Evolutionary conservation across 2,329 filamentous ascomycete species (phyloP), one percentile per base, ranked within the genome.

Genomic region (Gaeumannomyces tritici): DNA sequence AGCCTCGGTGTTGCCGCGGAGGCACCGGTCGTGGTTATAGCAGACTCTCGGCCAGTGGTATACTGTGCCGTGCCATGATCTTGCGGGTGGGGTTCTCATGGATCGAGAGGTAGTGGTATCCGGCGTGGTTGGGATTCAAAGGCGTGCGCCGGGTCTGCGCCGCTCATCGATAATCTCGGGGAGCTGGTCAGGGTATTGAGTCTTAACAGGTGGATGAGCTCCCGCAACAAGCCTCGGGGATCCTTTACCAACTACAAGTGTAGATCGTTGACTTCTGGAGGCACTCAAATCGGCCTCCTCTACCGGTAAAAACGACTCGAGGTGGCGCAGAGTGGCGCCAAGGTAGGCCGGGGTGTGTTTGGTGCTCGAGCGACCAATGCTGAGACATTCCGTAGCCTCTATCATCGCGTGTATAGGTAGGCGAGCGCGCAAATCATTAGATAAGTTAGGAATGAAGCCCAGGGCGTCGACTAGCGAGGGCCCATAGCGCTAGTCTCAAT

Each of bases 111-210:
- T 61, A 61, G 54, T 61, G 60, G 12, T 56, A 55, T 29, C 51
- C 60, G 21, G 27, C 29, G 60, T 61, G 60, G 54, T 51, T 54
- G 13, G 60, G 60, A n/a, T 56, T 61, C 28, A 61, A 51, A 11
- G 60, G 60, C 18, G 56, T 18, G 18, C 60, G 60, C 60, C 60
- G 56, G 21, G 60, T 35, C 21, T 51, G 27, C 15, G 55, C 54
- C 2, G 28, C 60, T 51, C 51, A 61, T 56, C 28, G 27, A 61
- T 51, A 7, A 61, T 61, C 11, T 15, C 15, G 11, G 51, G 51
- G 27, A 61, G 60, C 51, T 56, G 21, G 9, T 35, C 51, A 61
- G 56, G 60, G 60, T 61, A n/a, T 61, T 54, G 15, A 61, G 54
- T 28, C 35, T 35, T n/a, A 51, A 51, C 60, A 61, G 56, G 51